Evolutionary conservation across 2,329 filamentous ascomycete species (phyloP).

Genomic region (Pleurostoma richardsiae): DNA sequence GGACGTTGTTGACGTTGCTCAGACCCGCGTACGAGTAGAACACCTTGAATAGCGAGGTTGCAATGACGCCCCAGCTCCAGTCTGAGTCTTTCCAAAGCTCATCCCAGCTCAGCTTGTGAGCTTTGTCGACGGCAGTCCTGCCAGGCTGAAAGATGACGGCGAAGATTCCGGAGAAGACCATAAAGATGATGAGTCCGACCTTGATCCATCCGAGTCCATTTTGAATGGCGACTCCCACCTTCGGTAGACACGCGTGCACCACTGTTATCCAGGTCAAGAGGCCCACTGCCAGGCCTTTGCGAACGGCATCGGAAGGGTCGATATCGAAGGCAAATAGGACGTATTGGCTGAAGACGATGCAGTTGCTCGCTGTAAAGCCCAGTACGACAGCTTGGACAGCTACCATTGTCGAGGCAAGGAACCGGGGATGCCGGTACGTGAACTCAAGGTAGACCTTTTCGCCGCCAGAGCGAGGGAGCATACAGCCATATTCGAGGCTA

Average conservation of each 20-base stretch:
- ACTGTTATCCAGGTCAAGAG: slow-evolving; percentile 53
- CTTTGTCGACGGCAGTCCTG: slow-evolving; percentile 7
- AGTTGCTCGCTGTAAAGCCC: slow-evolving; percentile 65
- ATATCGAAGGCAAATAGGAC: slow-evolving; percentile 52
- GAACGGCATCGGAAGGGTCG: slow-evolving; percentile 40
- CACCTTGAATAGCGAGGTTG: slow-evolving; percentile 63
- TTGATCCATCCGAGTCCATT: slow-evolving; percentile 61
- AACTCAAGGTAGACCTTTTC: slow-evolving; percentile 69
- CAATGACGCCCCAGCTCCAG: slow-evolving; percentile 65
- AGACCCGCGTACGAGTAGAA: slow-evolving; percentile 66
- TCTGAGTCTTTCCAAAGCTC: slow-evolving; percentile 59
- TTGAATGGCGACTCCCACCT: slow-evolving; percentile 53
- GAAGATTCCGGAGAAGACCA: slow-evolving; percentile 56
- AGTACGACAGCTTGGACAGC: slow-evolving; percentile 59
- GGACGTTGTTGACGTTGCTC: slow-evolving; percentile 63
- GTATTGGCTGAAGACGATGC: slow-evolving; percentile 65
- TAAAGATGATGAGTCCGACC: slow-evolving; percentile 53
- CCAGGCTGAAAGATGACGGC: slow-evolving; percentile 43
- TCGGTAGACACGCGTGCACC: slow-evolving; percentile 50
- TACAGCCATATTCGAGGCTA: slow-evolving; percentile 63
- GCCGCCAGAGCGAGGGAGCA: slow-evolving; percentile 65
- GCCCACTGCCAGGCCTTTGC: slow-evolving; percentile 51
- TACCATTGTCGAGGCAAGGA: slow-evolving; percentile 59
- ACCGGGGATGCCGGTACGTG: slow-evolving; percentile 57
- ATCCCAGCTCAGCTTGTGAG: slow-evolving; percentile 34